Evolutionary conservation across 768 basidiomycete genomes (phyloP), one percentile per base, ranked within the genome.

Genomic region (Suillus variegatus): DNA sequence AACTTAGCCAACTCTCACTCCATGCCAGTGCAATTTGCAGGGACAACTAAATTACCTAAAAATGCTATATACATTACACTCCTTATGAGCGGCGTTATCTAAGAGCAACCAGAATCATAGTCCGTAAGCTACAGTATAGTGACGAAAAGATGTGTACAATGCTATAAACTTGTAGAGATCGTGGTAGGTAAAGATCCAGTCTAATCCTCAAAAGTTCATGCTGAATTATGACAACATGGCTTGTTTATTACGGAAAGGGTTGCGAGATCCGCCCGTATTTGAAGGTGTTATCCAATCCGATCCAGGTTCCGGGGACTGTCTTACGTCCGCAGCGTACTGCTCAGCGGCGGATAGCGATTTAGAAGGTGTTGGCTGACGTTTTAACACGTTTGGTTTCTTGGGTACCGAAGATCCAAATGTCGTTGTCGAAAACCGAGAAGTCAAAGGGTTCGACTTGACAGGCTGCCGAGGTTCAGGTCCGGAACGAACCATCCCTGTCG

Each of bases 391-490:
- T 66, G 55, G 76, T 70, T 68, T 71, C 71, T 75, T 74, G 67
- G 68, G 68, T 65, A 73, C 64, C 25, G 78, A 80, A 44, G 80
- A 82, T 49, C 78, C 78, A 58, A 76, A 68, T 41, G 83, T 84
- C 58, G 81, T 82, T 36, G 76, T 74, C 28, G 86, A 88, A 72
- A 85, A 84, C 62, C 85, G 78, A 65, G 84, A 83, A 7, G 78
- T 72, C 64, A 82, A 70, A 41, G 79, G 72, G 38, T 82, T 78
- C 47, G 76, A 79, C 77, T 83, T 84, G 68, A 91, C 81, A 22
- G 91, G 90, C 75, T 88, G 85, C n/a, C 91, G 84, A n/a, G 90
- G 86, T 70, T 92, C 89, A 7, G 92, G 88, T 49, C 80, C 84
- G 35, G 79, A 79, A 40, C 85, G 83, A 67, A 86, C 86, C 43